Evolutionary conservation across 225 moss, liverwort and hornwort species (phyloP).

Genomic region (Marchantia paleacea): DNA sequence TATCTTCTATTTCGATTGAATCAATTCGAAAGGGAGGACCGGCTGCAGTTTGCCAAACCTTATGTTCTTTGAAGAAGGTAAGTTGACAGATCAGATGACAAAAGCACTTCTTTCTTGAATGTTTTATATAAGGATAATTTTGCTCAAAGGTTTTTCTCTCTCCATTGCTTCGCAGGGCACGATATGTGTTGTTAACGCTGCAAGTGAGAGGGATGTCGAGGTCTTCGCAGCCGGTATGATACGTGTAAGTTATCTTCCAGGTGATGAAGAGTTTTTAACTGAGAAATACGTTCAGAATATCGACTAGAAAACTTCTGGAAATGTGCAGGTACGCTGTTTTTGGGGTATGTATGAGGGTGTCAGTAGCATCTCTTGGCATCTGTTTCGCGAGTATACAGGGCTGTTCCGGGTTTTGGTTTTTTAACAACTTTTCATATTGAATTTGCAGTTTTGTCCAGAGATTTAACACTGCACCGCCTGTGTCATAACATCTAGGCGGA

Average conservation of each 20-base stretch:
- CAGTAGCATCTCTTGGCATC: background rate
- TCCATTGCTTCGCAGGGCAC: slow-evolving; percentile 51
- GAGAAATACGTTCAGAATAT: background rate
- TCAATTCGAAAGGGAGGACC: slow-evolving; percentile 81
- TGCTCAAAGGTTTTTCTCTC: background rate
- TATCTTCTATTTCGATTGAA: slow-evolving; percentile 75
- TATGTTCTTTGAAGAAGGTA: slow-evolving; percentile 66
- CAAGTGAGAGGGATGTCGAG: slow-evolving; percentile 85
- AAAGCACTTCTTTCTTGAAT: background rate
- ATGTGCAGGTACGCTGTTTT: background rate
- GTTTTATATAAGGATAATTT: background rate
- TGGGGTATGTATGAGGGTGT: background rate
- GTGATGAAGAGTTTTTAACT: background rate
- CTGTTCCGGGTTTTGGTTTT: too few species aligned
- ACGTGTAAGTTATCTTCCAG: slow-evolving; percentile 43
- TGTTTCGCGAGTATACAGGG: too few species aligned
- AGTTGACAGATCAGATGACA: background rate
- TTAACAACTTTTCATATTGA: too few species aligned
- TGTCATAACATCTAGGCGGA: slow-evolving; percentile 57
- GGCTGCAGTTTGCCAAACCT: slow-evolving; percentile 66
- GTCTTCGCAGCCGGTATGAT: slow-evolving; percentile 97
- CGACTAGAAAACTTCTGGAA: background rate
- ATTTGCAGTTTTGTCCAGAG: background rate
- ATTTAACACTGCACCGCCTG: background rate
- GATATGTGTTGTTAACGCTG: slow-evolving; percentile 81